These are phyloP conservation scores for Penicillium crystallinum DNA, from an alignment of 495 filamentous ascomycete genomes.

Conservation along the genomic window DNA sequence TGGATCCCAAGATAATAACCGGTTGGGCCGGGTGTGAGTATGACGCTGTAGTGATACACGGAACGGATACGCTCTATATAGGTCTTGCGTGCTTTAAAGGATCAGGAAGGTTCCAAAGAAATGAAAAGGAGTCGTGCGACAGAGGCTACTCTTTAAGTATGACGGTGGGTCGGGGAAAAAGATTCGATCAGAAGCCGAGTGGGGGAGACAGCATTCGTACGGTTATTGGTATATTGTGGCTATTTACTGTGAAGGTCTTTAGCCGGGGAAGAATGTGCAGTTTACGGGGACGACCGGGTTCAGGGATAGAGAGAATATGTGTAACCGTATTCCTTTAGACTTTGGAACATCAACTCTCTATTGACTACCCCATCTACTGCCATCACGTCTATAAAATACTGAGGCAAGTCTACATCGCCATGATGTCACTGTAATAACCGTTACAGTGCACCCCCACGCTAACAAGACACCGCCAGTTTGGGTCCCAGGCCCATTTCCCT, in stretches of 20 bases:
- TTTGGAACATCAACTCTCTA: neutral
- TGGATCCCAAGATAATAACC: slow-evolving; percentile 6
- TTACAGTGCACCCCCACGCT: slow-evolving; percentile 23
- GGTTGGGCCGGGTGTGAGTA: slow-evolving; percentile 10
- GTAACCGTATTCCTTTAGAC: neutral
- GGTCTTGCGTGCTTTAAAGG: neutral
- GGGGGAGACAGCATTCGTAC: slow-evolving; percentile 10
- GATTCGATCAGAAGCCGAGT: slow-evolving; percentile 24
- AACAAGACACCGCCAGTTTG: slow-evolving; percentile 10
- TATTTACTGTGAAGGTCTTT: neutral
- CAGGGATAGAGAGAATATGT: neutral
- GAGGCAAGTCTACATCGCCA: neutral
- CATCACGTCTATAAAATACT: neutral
- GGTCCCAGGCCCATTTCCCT: neutral
- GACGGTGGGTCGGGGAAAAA: slow-evolving; percentile 28
- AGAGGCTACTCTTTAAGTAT: slow-evolving; percentile 23
- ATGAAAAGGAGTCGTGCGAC: slow-evolving; percentile 17
- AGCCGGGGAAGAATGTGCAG: no score
- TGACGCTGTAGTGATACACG: slow-evolving; percentile 17
- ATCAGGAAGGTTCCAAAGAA: neutral
- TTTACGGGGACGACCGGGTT: neutral
- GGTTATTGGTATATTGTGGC: slow-evolving; percentile 11
- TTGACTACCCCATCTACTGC: neutral
- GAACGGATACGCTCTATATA: neutral
- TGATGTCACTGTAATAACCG: slow-evolving; percentile 18